A percentile compares a stretch with the other conserved stretches of the same genome.
Evolutionary conservation across 164 flowering plant species (phyloP).

Genomic region (Kalanchoe fedtschenkoi): DNA sequence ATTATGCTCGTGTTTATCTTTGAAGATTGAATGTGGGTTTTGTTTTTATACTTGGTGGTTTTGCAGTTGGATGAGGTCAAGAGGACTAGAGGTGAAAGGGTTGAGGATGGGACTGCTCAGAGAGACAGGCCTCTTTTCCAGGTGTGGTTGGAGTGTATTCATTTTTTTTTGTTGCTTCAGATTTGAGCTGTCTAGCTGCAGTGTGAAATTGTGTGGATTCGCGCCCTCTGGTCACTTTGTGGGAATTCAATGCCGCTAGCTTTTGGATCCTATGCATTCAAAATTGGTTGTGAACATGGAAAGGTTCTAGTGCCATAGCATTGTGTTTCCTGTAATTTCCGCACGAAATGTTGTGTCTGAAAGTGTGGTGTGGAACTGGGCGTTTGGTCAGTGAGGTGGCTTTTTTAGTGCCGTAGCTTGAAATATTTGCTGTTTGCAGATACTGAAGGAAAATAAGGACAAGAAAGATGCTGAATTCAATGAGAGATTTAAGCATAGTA

Average conservation of each 20-base stretch:
- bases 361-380: too few species aligned
- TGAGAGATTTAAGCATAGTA: conserved; percentile 91
- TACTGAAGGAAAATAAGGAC: conserved; percentile 90
- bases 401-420: too few species aligned
- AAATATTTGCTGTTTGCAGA: conserved; percentile 22
- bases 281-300: too few species aligned
- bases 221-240: too few species aligned
- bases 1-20: not conserved
- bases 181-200: not conserved
- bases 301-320: not conserved
- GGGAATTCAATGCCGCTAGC: too few species aligned
- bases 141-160: conserved; percentile 19
- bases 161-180: not conserved
- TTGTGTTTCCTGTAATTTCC: not conserved
- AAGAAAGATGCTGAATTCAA: conserved; percentile 90
- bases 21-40: not conserved
- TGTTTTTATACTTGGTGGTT: not conserved
- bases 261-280: too few species aligned
- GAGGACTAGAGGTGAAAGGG: conserved; percentile 65
- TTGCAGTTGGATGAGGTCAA: conserved; percentile 67
- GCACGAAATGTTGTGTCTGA: too few species aligned
- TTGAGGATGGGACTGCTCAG: conserved; percentile 92
- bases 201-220: not conserved
- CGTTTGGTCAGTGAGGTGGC: too few species aligned
- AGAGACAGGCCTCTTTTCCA: conserved; percentile 77